A percentile compares a stretch with the other conserved stretches of the same genome.
Evolutionary conservation across 1,139 yeast species (phyloP).

Genomic region (Protomyces pachydermus): DNA sequence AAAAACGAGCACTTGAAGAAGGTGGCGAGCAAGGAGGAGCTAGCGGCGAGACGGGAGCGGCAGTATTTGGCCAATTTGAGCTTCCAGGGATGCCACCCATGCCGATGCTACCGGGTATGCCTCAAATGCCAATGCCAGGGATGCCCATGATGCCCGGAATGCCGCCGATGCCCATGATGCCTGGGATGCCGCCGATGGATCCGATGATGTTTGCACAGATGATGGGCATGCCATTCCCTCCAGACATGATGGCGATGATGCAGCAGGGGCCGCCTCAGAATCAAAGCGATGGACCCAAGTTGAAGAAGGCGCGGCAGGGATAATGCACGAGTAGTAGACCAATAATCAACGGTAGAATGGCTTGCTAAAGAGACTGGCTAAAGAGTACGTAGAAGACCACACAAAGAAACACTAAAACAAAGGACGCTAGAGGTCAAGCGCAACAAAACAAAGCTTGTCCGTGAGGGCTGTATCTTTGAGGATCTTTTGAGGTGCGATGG

Average conservation of each 20-base stretch:
- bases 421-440: slow-evolving; percentile 3
- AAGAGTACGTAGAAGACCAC: too few relatives aligned
- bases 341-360: too few relatives aligned
- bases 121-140: slow-evolving; percentile 3
- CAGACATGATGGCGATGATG: neutral
- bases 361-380: too few relatives aligned
- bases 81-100: slow-evolving; percentile 33
- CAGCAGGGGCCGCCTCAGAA: neutral
- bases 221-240: neutral
- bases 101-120: slow-evolving; percentile 30
- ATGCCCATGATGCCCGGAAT: neutral
- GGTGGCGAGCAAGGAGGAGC: neutral
- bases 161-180: neutral
- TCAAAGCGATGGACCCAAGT: neutral
- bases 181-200: slow-evolving; percentile 1
- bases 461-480: neutral
- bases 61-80: slow-evolving; percentile 2
- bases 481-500: slow-evolving; percentile 6
- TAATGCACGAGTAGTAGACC: neutral
- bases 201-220: neutral
- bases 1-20: neutral
- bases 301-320: neutral
- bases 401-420: neutral
- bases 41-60: neutral
- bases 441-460: slow-evolving; percentile 8